Evolutionary conservation across 345 rosid genomes (phyloP), one percentile per base, ranked within the genome.

Genomic region (Excoecaria cochinchinensis): DNA sequence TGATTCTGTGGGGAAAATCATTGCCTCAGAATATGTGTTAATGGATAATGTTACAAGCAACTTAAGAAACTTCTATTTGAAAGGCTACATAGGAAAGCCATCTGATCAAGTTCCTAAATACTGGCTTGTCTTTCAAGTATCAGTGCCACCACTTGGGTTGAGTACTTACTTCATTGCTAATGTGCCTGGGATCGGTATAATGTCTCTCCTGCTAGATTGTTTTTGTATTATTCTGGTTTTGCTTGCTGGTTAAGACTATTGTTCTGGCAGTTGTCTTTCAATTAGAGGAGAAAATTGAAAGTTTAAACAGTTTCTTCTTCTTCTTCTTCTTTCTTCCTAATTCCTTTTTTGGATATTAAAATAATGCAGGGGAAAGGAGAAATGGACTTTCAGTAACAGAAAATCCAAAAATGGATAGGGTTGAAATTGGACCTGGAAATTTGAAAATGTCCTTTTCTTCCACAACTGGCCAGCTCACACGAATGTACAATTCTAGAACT

Each of bases 111-210:
- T 31, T 72, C 93, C 96, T 6, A 80, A 70, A 83, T 88, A 88
- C 74, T 90, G 98, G 97, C 90, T 94, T 59, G 75, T 84, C 72
- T 89, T 94, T 83, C 88, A 80, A 88, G 96, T 76, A 52, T 80
- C 88, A 48, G 84, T 88, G 76, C 96, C 86, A 1, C 93, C 97
- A 60, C 88, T 92, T 71, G 97, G 96, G 77, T 94, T 94, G 97
- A 86, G 78, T 84, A 94, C 96, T 31, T 92, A 90, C 85, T 92
- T 89, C 84, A 73, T 94, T 47, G 82, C 96, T 51, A 84, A 85
- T 67, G 81, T 79, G 48, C 71, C 81, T 22, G 72, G 67, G 36
- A 78, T 69, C 83, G 94, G 98, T 91, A 75, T 22, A 58, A 56
- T n/a, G 13, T 75, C 48, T 53, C 4, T 62, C 14, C 61, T 42